These are phyloP conservation scores for Nicotiana paniculata DNA, from an alignment of 257 asterid species.

Conservation along the genomic window DNA sequence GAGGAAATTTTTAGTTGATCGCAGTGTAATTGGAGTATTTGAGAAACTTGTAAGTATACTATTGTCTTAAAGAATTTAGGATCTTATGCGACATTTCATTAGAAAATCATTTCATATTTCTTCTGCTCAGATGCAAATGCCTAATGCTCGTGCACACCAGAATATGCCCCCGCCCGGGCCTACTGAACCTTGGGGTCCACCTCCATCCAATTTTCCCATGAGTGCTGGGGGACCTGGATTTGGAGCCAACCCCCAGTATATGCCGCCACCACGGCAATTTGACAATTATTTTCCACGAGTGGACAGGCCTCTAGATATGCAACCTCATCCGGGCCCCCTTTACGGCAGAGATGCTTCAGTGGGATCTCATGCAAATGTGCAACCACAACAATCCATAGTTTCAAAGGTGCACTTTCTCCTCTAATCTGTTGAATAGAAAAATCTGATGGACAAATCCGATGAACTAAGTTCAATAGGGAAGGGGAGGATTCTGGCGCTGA, in stretches of 20 bases:
- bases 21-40: conserved; percentile 72
- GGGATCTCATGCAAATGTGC: conserved; percentile 49
- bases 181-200: conserved; percentile 57
- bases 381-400: conserved; percentile 60
- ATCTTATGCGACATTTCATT: conserved; percentile 1
- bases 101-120: neutral
- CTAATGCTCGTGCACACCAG: conserved; percentile 56
- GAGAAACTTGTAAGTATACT: conserved; percentile 61
- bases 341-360: conserved; percentile 52
- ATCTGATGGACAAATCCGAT: too few species aligned
- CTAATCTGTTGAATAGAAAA: neutral
- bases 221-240: conserved; percentile 49
- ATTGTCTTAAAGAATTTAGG: neutral
- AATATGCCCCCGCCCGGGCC: conserved; percentile 37
- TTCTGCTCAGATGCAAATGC: conserved; percentile 54
- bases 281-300: conserved; percentile 61
- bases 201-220: conserved; percentile 48
- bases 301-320: conserved; percentile 53
- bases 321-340: conserved; percentile 44
- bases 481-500: neutral
- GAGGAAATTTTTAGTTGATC: conserved; percentile 83
- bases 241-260: conserved; percentile 36
- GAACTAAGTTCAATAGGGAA: too few species aligned
- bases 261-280: conserved; percentile 58
- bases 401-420: conserved; percentile 43